Evolutionary conservation across 2,329 filamentous ascomycete genomes (phyloP).

Genomic region (Hymenoscyphus occultus): DNA sequence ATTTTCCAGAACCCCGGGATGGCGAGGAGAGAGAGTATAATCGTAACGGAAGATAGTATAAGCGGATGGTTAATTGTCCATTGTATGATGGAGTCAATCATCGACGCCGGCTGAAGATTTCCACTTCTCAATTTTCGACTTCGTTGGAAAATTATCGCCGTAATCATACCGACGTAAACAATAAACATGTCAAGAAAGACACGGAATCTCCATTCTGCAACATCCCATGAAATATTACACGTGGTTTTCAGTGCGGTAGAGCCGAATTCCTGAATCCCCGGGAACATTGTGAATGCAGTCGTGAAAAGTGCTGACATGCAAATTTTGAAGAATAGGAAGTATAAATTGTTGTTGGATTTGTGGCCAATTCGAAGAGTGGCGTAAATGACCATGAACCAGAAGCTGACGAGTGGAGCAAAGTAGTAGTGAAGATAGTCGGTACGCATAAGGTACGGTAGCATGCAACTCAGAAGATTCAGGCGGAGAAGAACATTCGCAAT

Average conservation of each 20-base stretch:
- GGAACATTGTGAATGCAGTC: conserved; percentile 38
- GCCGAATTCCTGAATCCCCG: conserved; percentile 43
- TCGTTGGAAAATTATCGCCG: conserved; percentile 43
- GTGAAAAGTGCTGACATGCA: conserved; percentile 43
- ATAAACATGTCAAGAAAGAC: conserved; percentile 53
- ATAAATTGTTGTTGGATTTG: conserved; percentile 42
- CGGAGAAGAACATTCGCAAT: conserved; percentile 53
- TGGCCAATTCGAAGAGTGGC: conserved; percentile 46
- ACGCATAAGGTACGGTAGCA: conserved; percentile 54
- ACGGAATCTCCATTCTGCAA: conserved; percentile 48
- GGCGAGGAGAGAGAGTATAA: conserved; percentile 24
- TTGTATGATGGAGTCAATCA: conserved; percentile 23
- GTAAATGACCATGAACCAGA: conserved; percentile 61
- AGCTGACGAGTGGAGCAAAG: conserved; percentile 56
- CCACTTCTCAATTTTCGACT: conserved; percentile 27
- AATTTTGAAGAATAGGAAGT: conserved; percentile 48
- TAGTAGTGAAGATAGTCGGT: conserved; percentile 57
- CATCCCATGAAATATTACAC: conserved; percentile 49
- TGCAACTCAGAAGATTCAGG: conserved; percentile 53
- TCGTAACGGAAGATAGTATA: conserved; percentile 18
- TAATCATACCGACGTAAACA: conserved; percentile 54
- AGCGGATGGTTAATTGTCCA: conserved; percentile 16
- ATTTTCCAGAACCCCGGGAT: conserved; percentile 27
- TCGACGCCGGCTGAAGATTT: conserved; percentile 20
- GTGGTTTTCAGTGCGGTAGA: conserved; percentile 40